Base-by-base conservation (phyloP, 306 rosid genomes). In the Vigna unguiculata region DNA sequence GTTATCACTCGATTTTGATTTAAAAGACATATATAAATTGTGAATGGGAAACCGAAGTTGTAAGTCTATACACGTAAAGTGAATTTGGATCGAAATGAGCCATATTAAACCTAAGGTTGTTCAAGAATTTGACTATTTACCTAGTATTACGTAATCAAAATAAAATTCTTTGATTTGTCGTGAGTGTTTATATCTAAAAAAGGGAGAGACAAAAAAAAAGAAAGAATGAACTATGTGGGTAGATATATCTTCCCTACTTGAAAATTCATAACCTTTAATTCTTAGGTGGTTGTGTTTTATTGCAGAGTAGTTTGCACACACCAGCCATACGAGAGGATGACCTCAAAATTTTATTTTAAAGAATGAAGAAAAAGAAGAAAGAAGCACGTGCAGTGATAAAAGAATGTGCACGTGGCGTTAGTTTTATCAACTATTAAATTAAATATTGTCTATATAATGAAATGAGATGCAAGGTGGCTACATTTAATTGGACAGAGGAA, bases 241-340 rank as follows among this genome's bases (percentile, higher is more conserved):
- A 20, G 14, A 20, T 53, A 53, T 53, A 53, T 20, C 7, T 24
- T 53, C 10, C 7, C 5, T 20, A 20, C 25, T 58, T 22, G 17
- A 25, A 13, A 4, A 24, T 58, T 21, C 10, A 58, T 24, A 2
- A 25, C 25, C 10, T 51, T 7, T 51, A 1, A 58, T 12, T 43
- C 3, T 24, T 17, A 58, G 6, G 64, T 58, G 5, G 38, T 8
- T 12, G 40, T 13, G 38, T 58, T 58, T 40, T 51, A 21, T 43
- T 14, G 40, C 57, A 62, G 24, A 65, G 32, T 22, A 22, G 49
- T 20, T 74, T 60, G 77, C 84, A 48, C 40, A 81, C 77, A 19
- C 22, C 67, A 81, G 76, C 60, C 81, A 68, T 68, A 81, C 84
- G 84, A 49, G 69, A 69, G 76, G 51, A 75, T 81, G 84, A 81